A percentile compares a stretch with the other conserved stretches of the same genome.
phyloP scores from a whole-genome alignment of 805 yeast genomes.

The Ogataea polymorpha region DNA sequence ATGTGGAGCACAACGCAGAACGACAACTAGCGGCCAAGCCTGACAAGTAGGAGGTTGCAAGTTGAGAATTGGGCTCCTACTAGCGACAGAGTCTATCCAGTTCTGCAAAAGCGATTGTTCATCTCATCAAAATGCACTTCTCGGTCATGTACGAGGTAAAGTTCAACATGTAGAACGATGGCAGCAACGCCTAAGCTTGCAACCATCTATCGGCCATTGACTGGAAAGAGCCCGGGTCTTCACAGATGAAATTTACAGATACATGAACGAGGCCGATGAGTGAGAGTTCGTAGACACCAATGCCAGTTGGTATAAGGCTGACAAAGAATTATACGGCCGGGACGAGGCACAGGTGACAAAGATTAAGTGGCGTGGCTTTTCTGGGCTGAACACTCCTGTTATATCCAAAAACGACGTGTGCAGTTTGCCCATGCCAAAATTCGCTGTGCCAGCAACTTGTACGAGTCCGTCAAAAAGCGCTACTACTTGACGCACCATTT shows the following conservation, averaged over 20 bases:
- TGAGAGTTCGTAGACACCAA: slow-evolving; percentile 13
- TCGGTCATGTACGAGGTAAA: slow-evolving; percentile 43
- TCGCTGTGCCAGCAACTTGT: slow-evolving; percentile 16
- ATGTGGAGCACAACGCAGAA: slow-evolving; percentile 94
- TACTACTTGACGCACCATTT: slow-evolving; percentile 22
- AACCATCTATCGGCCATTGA: slow-evolving; percentile 72
- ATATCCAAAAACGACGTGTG: slow-evolving; percentile 20
- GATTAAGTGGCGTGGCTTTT: slow-evolving; percentile 21
- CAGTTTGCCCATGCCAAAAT: slow-evolving; percentile 18
- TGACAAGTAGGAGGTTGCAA: slow-evolving; percentile 86
- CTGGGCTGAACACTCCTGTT: slow-evolving; percentile 21
- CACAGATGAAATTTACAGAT: slow-evolving; percentile 59
- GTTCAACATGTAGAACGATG: slow-evolving; percentile 28
- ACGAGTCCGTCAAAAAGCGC: slow-evolving; percentile 27
- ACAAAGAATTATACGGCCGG: slow-evolving; percentile 17
- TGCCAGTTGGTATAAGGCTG: slow-evolving; percentile 10
- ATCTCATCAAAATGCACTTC: slow-evolving; percentile 70
- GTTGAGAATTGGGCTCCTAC: slow-evolving; percentile 94
- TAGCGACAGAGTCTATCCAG: slow-evolving; percentile 82
- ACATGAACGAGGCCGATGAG: slow-evolving; percentile 34
- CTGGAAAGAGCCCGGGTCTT: slow-evolving; percentile 95
- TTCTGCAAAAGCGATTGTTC: slow-evolving; percentile 69
- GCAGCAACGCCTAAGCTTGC: slow-evolving; percentile 41
- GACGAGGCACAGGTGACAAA: slow-evolving; percentile 10
- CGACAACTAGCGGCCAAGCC: slow-evolving; percentile 78